Percentiles rank a stretch among this genome's conserved stretches.
Evolutionary conservation across 768 basidiomycete genomes (phyloP).

Genomic region (Grammothele lineata): DNA sequence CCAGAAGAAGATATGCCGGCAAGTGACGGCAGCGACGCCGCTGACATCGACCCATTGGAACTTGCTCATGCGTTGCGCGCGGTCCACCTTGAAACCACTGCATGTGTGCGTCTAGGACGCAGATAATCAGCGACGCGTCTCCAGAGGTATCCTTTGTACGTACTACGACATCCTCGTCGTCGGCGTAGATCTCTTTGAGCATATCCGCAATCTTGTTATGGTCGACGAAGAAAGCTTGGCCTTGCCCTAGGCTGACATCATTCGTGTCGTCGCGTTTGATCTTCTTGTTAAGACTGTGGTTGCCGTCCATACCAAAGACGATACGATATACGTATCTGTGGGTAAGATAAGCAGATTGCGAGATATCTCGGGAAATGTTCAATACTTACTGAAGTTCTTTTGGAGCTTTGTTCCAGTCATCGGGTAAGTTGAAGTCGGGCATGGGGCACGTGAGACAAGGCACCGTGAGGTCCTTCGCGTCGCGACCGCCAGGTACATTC

Average conservation of each 20-base stretch:
- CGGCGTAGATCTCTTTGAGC: not conserved
- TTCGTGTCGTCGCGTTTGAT: not conserved
- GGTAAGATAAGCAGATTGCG: not conserved
- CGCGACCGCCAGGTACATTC: too few species aligned
- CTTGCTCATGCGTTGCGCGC: not conserved
- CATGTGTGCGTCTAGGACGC: not conserved
- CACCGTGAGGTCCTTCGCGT: not conserved
- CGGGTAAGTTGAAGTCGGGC: not conserved
- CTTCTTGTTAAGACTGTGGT: not conserved
- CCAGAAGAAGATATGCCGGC: not conserved
- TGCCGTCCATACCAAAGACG: not conserved
- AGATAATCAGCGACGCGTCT: not conserved
- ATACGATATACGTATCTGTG: not conserved
- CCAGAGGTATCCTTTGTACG: not conserved
- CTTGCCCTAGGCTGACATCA: not conserved
- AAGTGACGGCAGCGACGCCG: not conserved
- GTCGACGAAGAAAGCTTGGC: not conserved
- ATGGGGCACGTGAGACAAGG: not conserved
- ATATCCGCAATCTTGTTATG: not conserved
- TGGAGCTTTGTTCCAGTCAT: not conserved
- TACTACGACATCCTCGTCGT: not conserved
- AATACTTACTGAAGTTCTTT: not conserved
- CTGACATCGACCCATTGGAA: not conserved
- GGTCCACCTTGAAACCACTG: not conserved
- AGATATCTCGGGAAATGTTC: not conserved